Evolutionary conservation across 129 eudicot genomes (phyloP).

Genomic region (Centaurea solstitialis): DNA sequence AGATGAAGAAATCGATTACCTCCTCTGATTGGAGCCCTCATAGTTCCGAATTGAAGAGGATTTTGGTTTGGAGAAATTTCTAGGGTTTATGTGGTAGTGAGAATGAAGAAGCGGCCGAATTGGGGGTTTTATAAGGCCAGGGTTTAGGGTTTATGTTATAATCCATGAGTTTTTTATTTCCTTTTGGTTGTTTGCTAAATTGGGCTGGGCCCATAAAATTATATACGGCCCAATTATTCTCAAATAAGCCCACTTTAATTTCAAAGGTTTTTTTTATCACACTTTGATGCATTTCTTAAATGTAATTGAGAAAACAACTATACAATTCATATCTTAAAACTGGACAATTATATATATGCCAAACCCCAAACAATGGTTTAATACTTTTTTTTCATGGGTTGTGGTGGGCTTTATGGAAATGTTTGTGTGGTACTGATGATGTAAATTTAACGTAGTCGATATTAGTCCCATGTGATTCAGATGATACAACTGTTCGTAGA

Average conservation of each 20-base stretch:
- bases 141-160: conserved; percentile 25
- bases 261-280: background rate
- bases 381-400: too few species aligned
- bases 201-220: background rate
- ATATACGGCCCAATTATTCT: background rate
- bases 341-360: too few species aligned
- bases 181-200: background rate
- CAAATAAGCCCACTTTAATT: background rate
- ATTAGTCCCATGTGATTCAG: too few species aligned
- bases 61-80: background rate
- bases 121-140: conserved; percentile 16
- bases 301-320: too few species aligned
- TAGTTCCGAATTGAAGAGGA: background rate
- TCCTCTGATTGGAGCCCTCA: conserved; percentile 30
- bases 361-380: background rate
- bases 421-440: too few species aligned
- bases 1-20: background rate
- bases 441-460: too few species aligned
- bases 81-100: conserved; percentile 25
- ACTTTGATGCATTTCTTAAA: too few species aligned
- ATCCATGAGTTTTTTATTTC: background rate
- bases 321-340: too few species aligned
- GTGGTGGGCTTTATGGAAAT: too few species aligned
- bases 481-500: too few species aligned
- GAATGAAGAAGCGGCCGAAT: conserved; percentile 18